Percentiles rank a stretch among this genome's conserved stretches.
Conservation (phyloP, 73 alveolate species). For the Paramecium primaurelia region DNA sequence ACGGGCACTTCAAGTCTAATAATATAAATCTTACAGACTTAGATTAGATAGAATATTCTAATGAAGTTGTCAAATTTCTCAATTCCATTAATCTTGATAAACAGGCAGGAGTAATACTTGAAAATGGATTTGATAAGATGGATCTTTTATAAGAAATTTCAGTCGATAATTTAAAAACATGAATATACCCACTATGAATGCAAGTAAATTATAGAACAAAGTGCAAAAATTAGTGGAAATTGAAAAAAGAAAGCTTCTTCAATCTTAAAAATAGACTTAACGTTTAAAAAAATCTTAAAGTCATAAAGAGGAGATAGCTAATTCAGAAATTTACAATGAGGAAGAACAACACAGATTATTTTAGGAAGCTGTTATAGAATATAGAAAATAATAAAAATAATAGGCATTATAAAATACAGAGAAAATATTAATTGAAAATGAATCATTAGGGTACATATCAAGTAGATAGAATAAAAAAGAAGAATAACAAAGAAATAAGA, state of each 20-base stretch:
- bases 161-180: background rate
- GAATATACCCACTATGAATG: conserved; percentile 14
- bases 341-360: background rate
- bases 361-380: conserved; percentile 21
- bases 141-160: background rate
- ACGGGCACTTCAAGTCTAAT: background rate
- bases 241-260: background rate
- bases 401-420: background rate
- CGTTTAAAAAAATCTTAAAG: background rate
- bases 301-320: background rate
- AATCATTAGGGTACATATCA: conserved; percentile 2
- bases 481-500: conserved; percentile 7
- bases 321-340: background rate
- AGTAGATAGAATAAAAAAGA: background rate
- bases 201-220: background rate
- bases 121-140: conserved; percentile 37
- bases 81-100: background rate
- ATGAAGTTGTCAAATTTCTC: conserved; percentile 28
- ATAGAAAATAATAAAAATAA: background rate
- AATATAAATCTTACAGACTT: background rate
- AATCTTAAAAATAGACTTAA: background rate
- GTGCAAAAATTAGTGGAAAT: background rate
- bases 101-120: background rate
- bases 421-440: background rate
- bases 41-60: conserved; percentile 5